These are phyloP conservation scores for Saksenaea vasiformis DNA, from an alignment of 371 early-diverging fungal genomes.

Conservation along the genomic window DNA sequence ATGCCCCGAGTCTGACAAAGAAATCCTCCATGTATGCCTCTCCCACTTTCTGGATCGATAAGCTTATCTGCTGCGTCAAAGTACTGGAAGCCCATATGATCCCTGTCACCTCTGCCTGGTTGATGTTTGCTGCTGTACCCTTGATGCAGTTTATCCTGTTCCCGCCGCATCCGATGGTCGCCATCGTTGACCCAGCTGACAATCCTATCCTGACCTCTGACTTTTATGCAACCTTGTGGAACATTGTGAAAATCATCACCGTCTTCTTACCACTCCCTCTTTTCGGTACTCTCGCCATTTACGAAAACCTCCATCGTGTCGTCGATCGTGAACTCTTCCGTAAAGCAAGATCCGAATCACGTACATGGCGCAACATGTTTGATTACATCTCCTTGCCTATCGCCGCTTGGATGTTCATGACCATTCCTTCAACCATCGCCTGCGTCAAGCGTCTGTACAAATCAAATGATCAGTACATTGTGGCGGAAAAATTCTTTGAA, in stretches of 20 bases:
- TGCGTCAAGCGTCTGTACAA: conserved; percentile 52
- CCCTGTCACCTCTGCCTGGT: conserved; percentile 53
- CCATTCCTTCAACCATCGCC: conserved; percentile 55
- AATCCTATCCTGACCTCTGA: conserved; percentile 52
- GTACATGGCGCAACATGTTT: conserved; percentile 48
- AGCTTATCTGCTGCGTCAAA: conserved; percentile 42
- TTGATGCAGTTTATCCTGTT: conserved; percentile 52
- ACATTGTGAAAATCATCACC: conserved; percentile 47
- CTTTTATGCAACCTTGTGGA: conserved; percentile 46
- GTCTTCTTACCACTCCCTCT: conserved; percentile 49
- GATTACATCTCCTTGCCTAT: conserved; percentile 59
- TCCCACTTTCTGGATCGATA: conserved; percentile 37
- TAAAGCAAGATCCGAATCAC: conserved; percentile 34
- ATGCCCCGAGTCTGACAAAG: conserved; percentile 26
- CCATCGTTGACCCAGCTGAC: conserved; percentile 35
- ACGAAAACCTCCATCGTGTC: conserved; percentile 46
- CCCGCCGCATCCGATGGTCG: conserved; percentile 38
- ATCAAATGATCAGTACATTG: conserved; percentile 53
- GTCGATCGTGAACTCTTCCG: conserved; percentile 55
- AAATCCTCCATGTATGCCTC: conserved; percentile 42
- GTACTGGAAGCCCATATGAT: conserved; percentile 59
- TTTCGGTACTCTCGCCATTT: conserved; percentile 46
- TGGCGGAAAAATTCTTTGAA: conserved; percentile 55
- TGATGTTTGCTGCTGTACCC: conserved; percentile 59
- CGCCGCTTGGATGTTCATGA: conserved; percentile 62